Conservation (phyloP, 1,284 basidiomycete species). For the Ceratobasidium sp. region DNA sequence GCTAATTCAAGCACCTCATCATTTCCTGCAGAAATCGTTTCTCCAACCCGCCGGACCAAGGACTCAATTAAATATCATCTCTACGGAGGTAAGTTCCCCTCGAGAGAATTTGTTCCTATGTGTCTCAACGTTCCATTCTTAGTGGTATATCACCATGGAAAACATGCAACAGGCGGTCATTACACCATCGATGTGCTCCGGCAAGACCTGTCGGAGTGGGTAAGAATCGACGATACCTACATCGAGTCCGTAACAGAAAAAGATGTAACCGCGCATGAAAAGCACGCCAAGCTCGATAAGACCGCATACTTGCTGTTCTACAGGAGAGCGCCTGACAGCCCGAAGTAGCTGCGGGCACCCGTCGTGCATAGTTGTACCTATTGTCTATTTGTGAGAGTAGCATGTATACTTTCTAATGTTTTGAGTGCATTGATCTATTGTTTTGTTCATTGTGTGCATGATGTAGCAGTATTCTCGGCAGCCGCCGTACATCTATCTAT, state of each 20-base stretch:
- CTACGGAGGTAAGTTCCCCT: constrained; percentile 75
- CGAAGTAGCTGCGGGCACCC: constrained; percentile 17
- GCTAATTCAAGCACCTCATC: constrained; percentile 44
- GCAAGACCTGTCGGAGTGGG: constrained; percentile 81
- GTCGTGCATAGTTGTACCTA: constrained; percentile 29
- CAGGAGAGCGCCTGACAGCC: constrained; percentile 53
- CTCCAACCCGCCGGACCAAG: constrained; percentile 62
- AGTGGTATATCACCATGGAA: constrained; percentile 96
- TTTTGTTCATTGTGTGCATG: constrained; percentile 35
- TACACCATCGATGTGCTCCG: constrained; percentile 94
- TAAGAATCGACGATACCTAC: constrained; percentile 92
- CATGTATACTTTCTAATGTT: constrained; percentile 37
- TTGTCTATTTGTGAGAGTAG: constrained; percentile 38
- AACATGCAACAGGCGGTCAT: constrained; percentile 91
- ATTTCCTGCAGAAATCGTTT: constrained; percentile 69
- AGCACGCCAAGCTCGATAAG: constrained; percentile 61
- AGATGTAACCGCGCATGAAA: constrained; percentile 59
- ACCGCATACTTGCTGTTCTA: constrained; percentile 94
- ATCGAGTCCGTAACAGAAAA: constrained; percentile 74
- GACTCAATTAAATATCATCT: constrained; percentile 77
- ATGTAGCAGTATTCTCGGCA: constrained; percentile 39
- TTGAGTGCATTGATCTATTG: constrained; percentile 19
- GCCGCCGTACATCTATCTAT: constrained; percentile 40
- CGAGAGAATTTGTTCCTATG: neutral
- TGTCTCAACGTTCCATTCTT: neutral